Evolutionary conservation across 768 basidiomycete species (phyloP), one percentile per base, ranked within the genome.

Genomic region (Phylloporus scabripes): DNA sequence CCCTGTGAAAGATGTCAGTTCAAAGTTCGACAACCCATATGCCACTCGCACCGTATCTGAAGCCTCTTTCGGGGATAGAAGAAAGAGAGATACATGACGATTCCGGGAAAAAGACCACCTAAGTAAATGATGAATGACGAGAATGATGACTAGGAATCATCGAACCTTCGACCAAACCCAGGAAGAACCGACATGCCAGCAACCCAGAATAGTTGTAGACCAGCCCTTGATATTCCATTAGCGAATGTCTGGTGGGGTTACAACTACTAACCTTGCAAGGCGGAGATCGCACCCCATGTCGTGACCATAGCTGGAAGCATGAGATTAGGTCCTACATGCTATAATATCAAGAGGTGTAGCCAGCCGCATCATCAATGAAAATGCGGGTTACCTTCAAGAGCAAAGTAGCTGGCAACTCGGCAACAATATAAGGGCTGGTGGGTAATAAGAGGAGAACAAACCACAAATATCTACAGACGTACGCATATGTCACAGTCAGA

Each of bases 121-220:
- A 18, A 50, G 49, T 0, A 1, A 29, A 8, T 21, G 12, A 21
- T 62, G 14, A 62, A 39, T 41, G 14, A 31, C 36, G 38, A 24
- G 2, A 37, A 37, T 21, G 7, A 29, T 18, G 10, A 0, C 3
- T 7, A 2, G 5, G 8, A 31, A 34, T n/a, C 11, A 1, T 24
- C 45, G 69, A 75, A 58, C 81, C 86, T 69, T 87, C 84, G 18
- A 76, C 60, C 26, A 79, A 62, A 3, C 86, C 87, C n/a, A 68
- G 57, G 46, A 81, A 65, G 50, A 70, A 72, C 17, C 82, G 65
- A 45, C 72, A 76, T 3, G 69, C 70, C 17, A 81, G 60, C n/a
- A 85, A 70, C 24, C 85, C 80, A 60, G 61, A 78, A 70, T 62
- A 82, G 57, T 54, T 70, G 57, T 59, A 72, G 62, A 66, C 79